phyloP scores from a whole-genome alignment of 352 stramenopile species.

The Globisporangium nagaii region DNA sequence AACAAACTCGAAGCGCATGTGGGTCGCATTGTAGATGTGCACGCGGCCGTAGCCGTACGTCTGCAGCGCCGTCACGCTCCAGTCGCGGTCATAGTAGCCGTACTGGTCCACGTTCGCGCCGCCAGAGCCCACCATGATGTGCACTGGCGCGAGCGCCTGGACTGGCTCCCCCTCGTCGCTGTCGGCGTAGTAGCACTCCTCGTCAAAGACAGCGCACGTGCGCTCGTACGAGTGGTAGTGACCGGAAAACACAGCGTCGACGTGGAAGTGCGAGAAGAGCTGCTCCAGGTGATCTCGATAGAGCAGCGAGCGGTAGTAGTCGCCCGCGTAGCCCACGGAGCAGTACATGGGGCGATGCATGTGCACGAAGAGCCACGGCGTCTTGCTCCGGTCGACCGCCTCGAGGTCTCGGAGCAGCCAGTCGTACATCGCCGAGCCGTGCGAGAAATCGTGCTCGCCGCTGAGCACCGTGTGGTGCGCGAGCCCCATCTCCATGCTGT shows the following conservation, averaged over 20 bases:
- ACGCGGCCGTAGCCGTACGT: conserved; percentile 47
- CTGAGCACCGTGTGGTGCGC: conserved; percentile 41
- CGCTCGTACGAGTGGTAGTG: conserved; percentile 67
- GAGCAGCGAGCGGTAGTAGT: conserved; percentile 38
- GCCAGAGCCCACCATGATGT: conserved; percentile 53
- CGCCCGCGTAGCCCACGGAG: conserved; percentile 28
- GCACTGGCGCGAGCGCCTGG: conserved; percentile 40
- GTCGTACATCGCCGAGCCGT: conserved; percentile 34
- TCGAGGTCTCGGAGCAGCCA: conserved; percentile 50
- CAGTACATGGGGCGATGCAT: conserved; percentile 57
- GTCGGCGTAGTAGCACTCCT: conserved; percentile 28
- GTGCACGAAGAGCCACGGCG: conserved; percentile 53
- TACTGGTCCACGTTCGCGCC: conserved; percentile 32
- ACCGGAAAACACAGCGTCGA: conserved; percentile 55
- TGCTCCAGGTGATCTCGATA: conserved; percentile 44
- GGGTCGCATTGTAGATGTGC: conserved; percentile 50
- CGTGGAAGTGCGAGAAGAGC: conserved; percentile 35
- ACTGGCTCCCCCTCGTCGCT: not conserved
- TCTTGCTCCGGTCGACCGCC: conserved; percentile 34
- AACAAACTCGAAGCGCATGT: conserved; percentile 51
- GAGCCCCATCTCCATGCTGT: conserved; percentile 47
- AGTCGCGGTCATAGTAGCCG: conserved; percentile 30
- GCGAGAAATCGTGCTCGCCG: conserved; percentile 46
- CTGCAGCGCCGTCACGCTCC: conserved; percentile 27
- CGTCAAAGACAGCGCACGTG: conserved; percentile 48